Conservation (phyloP, 208 protist species). For the Porcisia hertigi region DNA sequence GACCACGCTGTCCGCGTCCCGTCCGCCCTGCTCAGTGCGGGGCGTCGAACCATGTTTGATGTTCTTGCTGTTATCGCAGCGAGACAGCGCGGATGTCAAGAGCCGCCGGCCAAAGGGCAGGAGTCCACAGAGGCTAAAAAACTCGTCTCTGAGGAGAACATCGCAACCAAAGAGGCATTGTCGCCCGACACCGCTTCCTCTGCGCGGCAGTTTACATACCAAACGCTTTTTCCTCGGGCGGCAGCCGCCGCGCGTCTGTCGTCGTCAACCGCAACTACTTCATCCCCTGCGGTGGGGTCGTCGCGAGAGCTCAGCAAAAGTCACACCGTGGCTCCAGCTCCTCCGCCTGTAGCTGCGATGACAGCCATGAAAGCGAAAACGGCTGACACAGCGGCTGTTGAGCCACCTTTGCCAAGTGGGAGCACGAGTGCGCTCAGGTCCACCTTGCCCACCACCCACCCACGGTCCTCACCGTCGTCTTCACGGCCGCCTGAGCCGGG, state of each 20-base stretch:
- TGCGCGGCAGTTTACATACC: constrained; percentile 15
- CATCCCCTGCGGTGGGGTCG: background rate
- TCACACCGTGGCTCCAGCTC: background rate
- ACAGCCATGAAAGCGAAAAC: background rate
- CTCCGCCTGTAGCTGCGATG: background rate
- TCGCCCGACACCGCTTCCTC: background rate
- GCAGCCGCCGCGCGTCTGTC: background rate
- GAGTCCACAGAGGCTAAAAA: background rate
- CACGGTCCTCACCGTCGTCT: background rate
- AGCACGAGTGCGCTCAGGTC: background rate
- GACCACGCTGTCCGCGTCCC: constrained; percentile 61
- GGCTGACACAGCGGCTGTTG: background rate
- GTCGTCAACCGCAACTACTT: background rate
- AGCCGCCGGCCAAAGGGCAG: background rate
- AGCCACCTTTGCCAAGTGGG: background rate
- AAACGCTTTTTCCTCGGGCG: constrained; percentile 14
- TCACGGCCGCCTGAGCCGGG: background rate
- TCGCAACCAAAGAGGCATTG: background rate
- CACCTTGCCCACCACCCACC: background rate
- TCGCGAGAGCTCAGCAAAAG: background rate
- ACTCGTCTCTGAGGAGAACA: too few relatives aligned
- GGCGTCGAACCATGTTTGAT: constrained; percentile 81
- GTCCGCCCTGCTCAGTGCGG: constrained; percentile 46
- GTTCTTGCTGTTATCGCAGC: constrained; percentile 34
- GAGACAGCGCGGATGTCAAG: background rate